phyloP scores from a whole-genome alignment of 2,329 filamentous ascomycete species.

The Arthrobotrys iridis region DNA sequence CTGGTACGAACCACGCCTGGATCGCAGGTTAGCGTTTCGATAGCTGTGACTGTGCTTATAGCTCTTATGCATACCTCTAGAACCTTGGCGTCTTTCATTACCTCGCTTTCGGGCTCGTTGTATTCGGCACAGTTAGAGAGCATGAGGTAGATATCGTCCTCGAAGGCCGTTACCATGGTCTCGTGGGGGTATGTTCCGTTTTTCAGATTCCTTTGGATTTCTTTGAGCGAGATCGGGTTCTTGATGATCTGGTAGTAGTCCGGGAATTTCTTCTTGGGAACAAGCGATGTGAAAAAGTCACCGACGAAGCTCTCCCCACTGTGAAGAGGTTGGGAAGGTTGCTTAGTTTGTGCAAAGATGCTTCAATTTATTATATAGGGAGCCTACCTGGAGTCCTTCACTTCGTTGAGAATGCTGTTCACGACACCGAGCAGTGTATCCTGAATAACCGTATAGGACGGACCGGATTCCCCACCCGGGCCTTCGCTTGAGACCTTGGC shows the following conservation, averaged over 20 bases:
- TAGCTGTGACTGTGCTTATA: neutral
- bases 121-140: slow-evolving; percentile 39
- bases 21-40: neutral
- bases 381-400: slow-evolving; percentile 34
- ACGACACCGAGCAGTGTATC: slow-evolving; percentile 23
- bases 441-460: neutral
- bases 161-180: slow-evolving; percentile 18
- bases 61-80: slow-evolving; percentile 14
- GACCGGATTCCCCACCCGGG: neutral
- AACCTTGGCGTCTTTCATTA: slow-evolving; percentile 40
- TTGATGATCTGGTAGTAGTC: slow-evolving; percentile 47
- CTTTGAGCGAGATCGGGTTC: slow-evolving; percentile 21
- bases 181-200: neutral
- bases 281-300: slow-evolving; percentile 23
- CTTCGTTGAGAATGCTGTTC: slow-evolving; percentile 18
- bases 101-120: slow-evolving; percentile 41
- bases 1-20: slow-evolving; percentile 16
- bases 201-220: slow-evolving; percentile 33
- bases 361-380: neutral
- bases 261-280: slow-evolving; percentile 33
- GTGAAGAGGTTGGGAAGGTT: neutral
- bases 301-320: slow-evolving; percentile 26
- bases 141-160: slow-evolving; percentile 43
- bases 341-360: neutral
- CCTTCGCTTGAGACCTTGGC: neutral